Evolutionary conservation across 2,329 filamentous ascomycete species (phyloP), one percentile per base, ranked within the genome.

Genomic region (Pseudopithomyces maydicus): DNA sequence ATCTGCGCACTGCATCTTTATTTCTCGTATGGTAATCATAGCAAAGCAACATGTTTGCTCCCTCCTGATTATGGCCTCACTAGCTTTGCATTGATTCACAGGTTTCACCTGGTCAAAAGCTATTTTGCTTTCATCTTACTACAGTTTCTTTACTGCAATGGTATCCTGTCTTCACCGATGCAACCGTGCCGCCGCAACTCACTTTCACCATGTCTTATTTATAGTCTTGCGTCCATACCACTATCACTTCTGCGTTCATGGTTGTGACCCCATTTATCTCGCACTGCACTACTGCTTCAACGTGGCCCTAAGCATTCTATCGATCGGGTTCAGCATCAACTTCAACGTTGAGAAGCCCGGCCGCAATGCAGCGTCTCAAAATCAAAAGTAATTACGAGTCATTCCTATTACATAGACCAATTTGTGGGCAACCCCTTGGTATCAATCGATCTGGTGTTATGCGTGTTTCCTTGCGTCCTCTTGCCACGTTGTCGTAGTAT

Each of bases 321-420:
- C n/a, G n/a, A n/a, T 29, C 26, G 26, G 8, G 26, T 29, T 29
- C 8, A 29, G 26, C n/a, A n/a, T n/a, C n/a, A n/a, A n/a, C n/a
- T 29, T 29, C 26, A 29, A 29, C 26, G 4, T 29, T 29, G 26
- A 29, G 26, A 29, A 29, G 26, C 8, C 8, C 8, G 26, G 26
- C 26, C 26, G 8, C 8, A 8, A 48, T 48, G 45, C 17, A 48
- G 19, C 19, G 53, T 17, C 56, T 70, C 35, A 64, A 59, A 47
- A 48, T 36, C 19, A 67, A 65, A 61, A 62, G 66, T 62, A 63
- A 48, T 10, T 47, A 42, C 7, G 11, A 26, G 20, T 23, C 32
- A 19, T 17, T 32, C 11, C 20, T 44, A 23, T 17, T 39, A 6
- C 26, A 42, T 44, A 49, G 17, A 22, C 35, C 33, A 7, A 33